phyloP scores from a whole-genome alignment of 2,329 filamentous ascomycete species.

The Aspergillus glaucus region DNA sequence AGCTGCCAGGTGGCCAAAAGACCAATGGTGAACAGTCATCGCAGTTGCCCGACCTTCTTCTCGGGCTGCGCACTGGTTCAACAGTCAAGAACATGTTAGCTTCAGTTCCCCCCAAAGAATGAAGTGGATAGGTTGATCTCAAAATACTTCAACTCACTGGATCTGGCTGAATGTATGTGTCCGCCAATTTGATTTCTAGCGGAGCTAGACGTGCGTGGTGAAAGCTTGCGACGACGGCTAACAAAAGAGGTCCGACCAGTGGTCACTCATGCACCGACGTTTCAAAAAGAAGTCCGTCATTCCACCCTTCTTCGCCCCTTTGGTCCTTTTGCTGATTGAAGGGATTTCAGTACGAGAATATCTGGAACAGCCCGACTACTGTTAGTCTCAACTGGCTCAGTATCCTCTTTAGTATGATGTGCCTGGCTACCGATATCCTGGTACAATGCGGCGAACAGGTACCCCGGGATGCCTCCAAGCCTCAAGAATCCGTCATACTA shows the following conservation, averaged over 20 bases:
- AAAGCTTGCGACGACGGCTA: neutral
- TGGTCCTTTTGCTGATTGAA: neutral
- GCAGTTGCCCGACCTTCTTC: neutral
- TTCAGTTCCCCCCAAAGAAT: neutral
- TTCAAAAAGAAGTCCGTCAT: neutral
- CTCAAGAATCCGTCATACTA: neutral
- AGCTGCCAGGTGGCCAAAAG: neutral
- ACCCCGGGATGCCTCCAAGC: neutral
- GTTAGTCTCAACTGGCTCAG: neutral
- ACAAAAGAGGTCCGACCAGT: neutral
- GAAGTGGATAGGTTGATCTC: neutral
- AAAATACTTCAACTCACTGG: neutral
- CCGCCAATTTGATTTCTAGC: neutral
- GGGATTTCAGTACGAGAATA: neutral
- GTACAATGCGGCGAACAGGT: neutral
- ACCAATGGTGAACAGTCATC: neutral
- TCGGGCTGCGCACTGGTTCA: neutral
- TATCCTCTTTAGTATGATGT: neutral
- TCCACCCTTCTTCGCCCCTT: neutral
- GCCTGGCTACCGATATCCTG: neutral
- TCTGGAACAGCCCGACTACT: neutral
- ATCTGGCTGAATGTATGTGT: neutral
- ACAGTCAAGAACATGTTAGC: neutral
- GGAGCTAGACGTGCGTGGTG: neutral
- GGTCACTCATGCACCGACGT: neutral